These are phyloP conservation scores for Penicillium thymicola DNA, from an alignment of 2,329 filamentous ascomycete genomes.

Conservation along the genomic window DNA sequence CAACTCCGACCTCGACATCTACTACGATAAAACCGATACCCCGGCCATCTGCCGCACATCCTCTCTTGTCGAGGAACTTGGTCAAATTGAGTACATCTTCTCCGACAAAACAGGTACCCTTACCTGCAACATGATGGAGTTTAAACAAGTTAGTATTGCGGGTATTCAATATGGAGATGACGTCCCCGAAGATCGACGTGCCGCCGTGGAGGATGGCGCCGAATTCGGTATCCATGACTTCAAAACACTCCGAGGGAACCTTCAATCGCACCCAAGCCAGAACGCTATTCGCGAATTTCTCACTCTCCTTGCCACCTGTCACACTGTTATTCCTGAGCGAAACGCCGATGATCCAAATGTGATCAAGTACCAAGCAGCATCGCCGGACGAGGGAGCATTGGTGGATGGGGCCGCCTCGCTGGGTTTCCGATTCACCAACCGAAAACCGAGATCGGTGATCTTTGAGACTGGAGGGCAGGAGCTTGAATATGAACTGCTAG, in stretches of 20 bases:
- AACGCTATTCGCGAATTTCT: slow-evolving; percentile 80
- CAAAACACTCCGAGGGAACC: slow-evolving; percentile 68
- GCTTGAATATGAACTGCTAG: slow-evolving; percentile 82
- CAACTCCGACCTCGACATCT: slow-evolving; percentile 96
- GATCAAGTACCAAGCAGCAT: slow-evolving; percentile 98
- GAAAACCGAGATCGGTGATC: slow-evolving; percentile 84
- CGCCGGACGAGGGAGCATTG: slow-evolving; percentile 93
- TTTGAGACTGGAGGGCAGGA: slow-evolving; percentile 72
- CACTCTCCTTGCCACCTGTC: slow-evolving; percentile 80
- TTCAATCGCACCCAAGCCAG: slow-evolving; percentile 57
- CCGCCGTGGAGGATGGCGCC: slow-evolving; percentile 71
- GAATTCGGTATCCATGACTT: slow-evolving; percentile 84
- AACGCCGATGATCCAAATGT: slow-evolving; percentile 70
- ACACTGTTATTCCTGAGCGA: slow-evolving; percentile 94
- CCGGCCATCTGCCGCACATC: slow-evolving; percentile 95
- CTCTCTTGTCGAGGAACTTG: slow-evolving; percentile 91
- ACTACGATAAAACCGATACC: slow-evolving; percentile 92
- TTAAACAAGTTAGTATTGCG: slow-evolving; percentile 88
- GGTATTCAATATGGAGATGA: slow-evolving; percentile 93
- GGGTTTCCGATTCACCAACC: slow-evolving; percentile 85
- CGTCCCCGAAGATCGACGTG: slow-evolving; percentile 83
- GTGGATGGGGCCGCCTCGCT: slow-evolving; percentile 84
- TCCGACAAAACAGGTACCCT: slow-evolving; percentile 96
- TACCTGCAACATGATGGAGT: slow-evolving; percentile 99
- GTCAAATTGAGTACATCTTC: slow-evolving; percentile 98